Conservation (phyloP, 2,329 filamentous ascomycete genomes). For the Cercospora sp. region DNA sequence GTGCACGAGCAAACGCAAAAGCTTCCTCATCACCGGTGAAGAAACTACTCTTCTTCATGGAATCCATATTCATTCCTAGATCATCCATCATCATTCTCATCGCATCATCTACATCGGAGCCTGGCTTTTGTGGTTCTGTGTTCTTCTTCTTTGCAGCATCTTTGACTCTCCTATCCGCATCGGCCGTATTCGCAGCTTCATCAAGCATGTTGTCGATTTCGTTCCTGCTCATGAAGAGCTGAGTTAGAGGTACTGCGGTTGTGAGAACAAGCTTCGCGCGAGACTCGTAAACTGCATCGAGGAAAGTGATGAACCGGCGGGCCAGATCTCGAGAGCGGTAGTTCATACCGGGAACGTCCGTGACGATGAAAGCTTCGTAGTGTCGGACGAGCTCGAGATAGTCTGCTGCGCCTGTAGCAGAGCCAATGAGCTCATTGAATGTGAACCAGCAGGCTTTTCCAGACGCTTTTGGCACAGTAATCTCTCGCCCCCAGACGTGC, state of each 20-base stretch:
- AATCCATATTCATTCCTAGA: slow-evolving; percentile 77
- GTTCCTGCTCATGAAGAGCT: slow-evolving; percentile 64
- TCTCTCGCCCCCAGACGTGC: slow-evolving; percentile 88
- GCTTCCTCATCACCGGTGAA: slow-evolving; percentile 95
- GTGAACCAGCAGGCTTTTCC: slow-evolving; percentile 87
- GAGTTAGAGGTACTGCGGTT: slow-evolving; percentile 76
- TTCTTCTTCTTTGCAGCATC: slow-evolving; percentile 34
- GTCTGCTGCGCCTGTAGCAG: slow-evolving; percentile 87
- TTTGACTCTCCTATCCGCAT: slow-evolving; percentile 35
- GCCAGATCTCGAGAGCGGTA: slow-evolving; percentile 82
- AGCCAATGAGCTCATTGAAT: slow-evolving; percentile 87
- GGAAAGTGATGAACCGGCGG: slow-evolving; percentile 92
- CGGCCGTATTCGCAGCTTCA: slow-evolving; percentile 31
- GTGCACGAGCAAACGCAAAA: slow-evolving; percentile 89
- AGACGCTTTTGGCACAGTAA: slow-evolving; percentile 82
- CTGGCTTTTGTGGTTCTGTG: slow-evolving; percentile 16
- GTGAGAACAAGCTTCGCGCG: slow-evolving; percentile 95
- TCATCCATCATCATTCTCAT: slow-evolving; percentile 86
- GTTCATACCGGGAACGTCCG: slow-evolving; percentile 70
- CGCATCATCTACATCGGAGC: slow-evolving; percentile 58
- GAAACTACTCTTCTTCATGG: slow-evolving; percentile 79
- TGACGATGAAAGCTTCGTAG: slow-evolving; percentile 91
- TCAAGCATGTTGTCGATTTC: slow-evolving; percentile 51
- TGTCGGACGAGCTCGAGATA: slow-evolving; percentile 87
- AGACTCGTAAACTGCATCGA: slow-evolving; percentile 91